Conservation (phyloP, 2,329 filamentous ascomycete species). For the Ceratocystis huliohia region DNA sequence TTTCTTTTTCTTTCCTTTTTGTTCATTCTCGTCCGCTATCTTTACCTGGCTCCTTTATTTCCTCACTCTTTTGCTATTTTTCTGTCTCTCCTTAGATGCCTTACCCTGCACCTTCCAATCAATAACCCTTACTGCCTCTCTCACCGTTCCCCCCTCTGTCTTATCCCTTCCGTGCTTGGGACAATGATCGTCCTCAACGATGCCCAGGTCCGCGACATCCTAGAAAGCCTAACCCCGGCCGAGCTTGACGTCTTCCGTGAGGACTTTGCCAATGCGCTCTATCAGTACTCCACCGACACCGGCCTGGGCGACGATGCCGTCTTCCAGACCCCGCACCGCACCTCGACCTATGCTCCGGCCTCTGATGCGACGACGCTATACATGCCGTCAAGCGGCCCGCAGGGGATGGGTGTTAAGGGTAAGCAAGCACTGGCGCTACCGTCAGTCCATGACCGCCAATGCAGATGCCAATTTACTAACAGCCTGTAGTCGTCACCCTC, state of each 20-base stretch:
- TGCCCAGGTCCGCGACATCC: constrained; percentile 40
- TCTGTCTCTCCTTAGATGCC: not conserved
- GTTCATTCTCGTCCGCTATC: not conserved
- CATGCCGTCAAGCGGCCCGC: constrained; percentile 56
- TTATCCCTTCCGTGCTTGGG: constrained; percentile 23
- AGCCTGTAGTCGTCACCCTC: constrained; percentile 47
- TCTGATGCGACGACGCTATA: constrained; percentile 53
- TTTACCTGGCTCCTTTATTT: not conserved
- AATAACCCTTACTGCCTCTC: not conserved
- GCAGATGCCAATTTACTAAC: not conserved
- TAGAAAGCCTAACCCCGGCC: constrained; percentile 40
- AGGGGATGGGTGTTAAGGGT: constrained; percentile 58
- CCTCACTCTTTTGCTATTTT: not conserved
- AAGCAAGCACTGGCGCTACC: constrained; percentile 15
- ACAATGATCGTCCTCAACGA: constrained; percentile 47
- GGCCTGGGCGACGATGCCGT: constrained; percentile 33
- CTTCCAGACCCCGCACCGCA: constrained; percentile 44
- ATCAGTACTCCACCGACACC: constrained; percentile 48
- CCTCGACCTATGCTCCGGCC: constrained; percentile 35
- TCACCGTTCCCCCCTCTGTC: not conserved
- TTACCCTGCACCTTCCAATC: not conserved
- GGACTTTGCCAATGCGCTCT: constrained; percentile 39
- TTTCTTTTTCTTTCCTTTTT: not conserved
- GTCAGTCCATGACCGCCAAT: not conserved
- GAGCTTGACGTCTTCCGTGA: constrained; percentile 42